Evolutionary conservation across 2,329 filamentous ascomycete genomes (phyloP).

Genomic region (Fusarium virguliforme): DNA sequence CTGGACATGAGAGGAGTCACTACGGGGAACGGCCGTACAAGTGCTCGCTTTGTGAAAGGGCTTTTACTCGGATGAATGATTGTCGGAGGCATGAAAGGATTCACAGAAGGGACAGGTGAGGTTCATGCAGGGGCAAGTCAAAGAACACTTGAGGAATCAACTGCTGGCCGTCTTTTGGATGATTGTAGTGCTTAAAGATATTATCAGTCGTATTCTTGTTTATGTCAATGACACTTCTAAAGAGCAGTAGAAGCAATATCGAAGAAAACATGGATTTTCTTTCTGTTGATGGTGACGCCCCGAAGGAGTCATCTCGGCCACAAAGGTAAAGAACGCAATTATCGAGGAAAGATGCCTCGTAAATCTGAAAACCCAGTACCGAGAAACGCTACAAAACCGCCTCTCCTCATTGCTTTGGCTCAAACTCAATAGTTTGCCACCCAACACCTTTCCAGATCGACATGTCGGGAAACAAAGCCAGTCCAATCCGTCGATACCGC

Average conservation of each 20-base stretch:
- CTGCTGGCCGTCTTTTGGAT: too few species aligned
- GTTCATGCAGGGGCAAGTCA: neutral
- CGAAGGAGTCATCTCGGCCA: neutral
- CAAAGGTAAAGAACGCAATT: neutral
- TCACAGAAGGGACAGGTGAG: constrained; percentile 31
- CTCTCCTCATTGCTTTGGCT: neutral
- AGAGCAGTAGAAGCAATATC: too few species aligned
- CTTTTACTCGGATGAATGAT: constrained; percentile 56
- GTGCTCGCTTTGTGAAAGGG: constrained; percentile 53
- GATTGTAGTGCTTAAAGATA: too few species aligned
- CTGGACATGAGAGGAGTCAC: constrained; percentile 57
- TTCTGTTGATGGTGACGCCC: too few species aligned
- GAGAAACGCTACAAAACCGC: neutral
- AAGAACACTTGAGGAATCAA: too few species aligned
- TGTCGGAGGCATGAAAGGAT: constrained; percentile 55
- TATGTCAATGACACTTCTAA: too few species aligned
- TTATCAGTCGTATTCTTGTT: too few species aligned
- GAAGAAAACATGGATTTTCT: too few species aligned
- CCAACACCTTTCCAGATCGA: neutral
- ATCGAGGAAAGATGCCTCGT: too few species aligned
- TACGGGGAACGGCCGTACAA: constrained; percentile 53
- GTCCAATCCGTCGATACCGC: neutral
- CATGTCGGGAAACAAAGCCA: neutral
- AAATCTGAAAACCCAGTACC: too few species aligned
- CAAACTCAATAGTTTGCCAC: neutral